Base-by-base conservation (phyloP, 768 basidiomycete species). In the Mycena indigotica region DNA sequence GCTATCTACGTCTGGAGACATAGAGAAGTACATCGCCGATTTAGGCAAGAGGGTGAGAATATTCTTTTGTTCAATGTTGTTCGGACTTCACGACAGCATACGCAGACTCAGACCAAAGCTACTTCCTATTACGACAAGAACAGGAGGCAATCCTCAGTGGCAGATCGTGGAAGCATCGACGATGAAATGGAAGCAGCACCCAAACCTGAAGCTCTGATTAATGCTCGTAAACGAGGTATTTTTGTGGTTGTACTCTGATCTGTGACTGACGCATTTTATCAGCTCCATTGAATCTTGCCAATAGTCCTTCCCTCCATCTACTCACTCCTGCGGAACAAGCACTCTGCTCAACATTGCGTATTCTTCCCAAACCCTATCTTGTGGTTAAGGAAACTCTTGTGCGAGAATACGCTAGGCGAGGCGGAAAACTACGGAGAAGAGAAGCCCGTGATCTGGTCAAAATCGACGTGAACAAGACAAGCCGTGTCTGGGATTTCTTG, bases 371-470 rank as follows among this genome's bases (percentile, higher is more conserved):
- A 67, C 94, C 97, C 1, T 99, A 97, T 70, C 85, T 99, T 51
- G 85, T 91, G 58, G 91, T 98, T 75, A 99, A 99, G 70, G 94
- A 97, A 72, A 93, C 90, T 4, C 84, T 97, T 39, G 87, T 99
- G 28, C 85, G 94, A 28, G 96, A 98, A 76, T 97, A 93, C 65
- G 93, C 92, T 1, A 82, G 93, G 25, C 80, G 94, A 53, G 89
- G 91, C 21, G 95, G 95, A 12, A 90, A 91, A 69, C 80, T 98
- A 41, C 89, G 91, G 49, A 83, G 91, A 28, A 80, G 94, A 52
- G 94, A 97, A 71, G 93, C 94, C 12, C 83, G 91, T 50, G 92
- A 93, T 70, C 78, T 96, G 58, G 87, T 95, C 64, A 94, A 93
- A 72, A 92, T 97, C 60, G 94, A 95, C 69, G 91, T 93, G 60